phyloP scores from a whole-genome alignment of 2,329 filamentous ascomycete species.

The Hypoxylon sp. region DNA sequence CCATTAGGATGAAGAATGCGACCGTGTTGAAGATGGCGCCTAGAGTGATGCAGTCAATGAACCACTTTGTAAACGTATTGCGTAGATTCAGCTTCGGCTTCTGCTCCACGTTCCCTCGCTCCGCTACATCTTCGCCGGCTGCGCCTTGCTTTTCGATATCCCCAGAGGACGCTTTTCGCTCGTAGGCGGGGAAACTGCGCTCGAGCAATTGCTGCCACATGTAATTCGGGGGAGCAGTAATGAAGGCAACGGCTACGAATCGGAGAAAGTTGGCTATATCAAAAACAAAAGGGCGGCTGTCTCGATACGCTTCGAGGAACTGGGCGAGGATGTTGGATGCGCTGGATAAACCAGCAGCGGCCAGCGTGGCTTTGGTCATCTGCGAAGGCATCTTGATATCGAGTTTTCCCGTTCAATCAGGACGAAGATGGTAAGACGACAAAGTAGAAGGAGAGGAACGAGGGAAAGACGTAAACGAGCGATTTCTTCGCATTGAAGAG shows the following conservation, averaged over 20 bases:
- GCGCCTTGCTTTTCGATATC: conserved; percentile 51
- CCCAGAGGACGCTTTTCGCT: conserved; percentile 29
- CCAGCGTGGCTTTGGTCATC: conserved; percentile 66
- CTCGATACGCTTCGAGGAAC: conserved; percentile 63
- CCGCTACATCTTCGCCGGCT: conserved; percentile 37
- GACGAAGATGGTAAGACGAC: conserved; percentile 31
- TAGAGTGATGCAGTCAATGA: conserved; percentile 63
- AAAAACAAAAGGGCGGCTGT: conserved; percentile 58
- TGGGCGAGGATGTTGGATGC: conserved; percentile 69
- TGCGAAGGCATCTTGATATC: conserved; percentile 60
- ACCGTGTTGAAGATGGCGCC: conserved; percentile 62
- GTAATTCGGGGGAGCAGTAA: conserved; percentile 69
- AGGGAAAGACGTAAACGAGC: conserved; percentile 24
- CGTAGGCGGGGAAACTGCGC: conserved; percentile 64
- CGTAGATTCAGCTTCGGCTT: conserved; percentile 56
- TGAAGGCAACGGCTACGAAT: conserved; percentile 66
- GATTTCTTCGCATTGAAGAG: conserved; percentile 35
- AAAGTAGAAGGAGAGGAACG: conserved; percentile 16
- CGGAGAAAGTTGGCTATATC: conserved; percentile 64
- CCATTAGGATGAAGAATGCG: conserved; percentile 63
- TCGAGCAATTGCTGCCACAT: conserved; percentile 70
- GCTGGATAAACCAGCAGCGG: conserved; percentile 65
- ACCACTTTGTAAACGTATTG: conserved; percentile 64
- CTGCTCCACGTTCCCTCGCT: conserved; percentile 32
- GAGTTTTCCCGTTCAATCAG: conserved; percentile 31